Evolutionary conservation across 2,329 filamentous ascomycete genomes (phyloP).

Genomic region (Aureobasidium sp.): DNA sequence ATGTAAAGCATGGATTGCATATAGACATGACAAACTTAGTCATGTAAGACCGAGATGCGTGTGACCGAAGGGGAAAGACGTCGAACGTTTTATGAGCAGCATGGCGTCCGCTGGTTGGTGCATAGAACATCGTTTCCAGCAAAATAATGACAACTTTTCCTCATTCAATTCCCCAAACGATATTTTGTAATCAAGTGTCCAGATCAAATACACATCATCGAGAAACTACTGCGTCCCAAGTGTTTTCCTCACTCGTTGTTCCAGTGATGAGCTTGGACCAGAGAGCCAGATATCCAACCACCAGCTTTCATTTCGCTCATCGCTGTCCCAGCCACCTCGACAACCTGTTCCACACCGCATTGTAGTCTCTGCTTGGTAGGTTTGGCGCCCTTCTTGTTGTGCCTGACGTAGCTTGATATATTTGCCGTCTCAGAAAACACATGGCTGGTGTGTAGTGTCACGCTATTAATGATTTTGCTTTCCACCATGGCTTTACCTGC

Average conservation of each 20-base stretch:
- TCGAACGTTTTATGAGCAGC: conserved; percentile 11
- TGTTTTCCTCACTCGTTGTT: not conserved
- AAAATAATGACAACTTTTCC: conserved; percentile 14
- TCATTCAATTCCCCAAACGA: not conserved
- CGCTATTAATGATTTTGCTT: conserved; percentile 11
- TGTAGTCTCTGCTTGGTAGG: conserved; percentile 11
- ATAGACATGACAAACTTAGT: not conserved
- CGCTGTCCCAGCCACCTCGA: conserved; percentile 16
- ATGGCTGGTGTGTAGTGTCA: conserved; percentile 14
- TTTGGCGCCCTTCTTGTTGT: not conserved
- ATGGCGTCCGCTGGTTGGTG: conserved; percentile 9
- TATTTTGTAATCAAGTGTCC: not conserved
- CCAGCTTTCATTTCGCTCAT: conserved; percentile 5
- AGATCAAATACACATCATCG: not conserved
- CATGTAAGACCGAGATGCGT: conserved; percentile 13
- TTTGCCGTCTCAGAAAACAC: conserved; percentile 1
- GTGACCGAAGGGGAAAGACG: not conserved
- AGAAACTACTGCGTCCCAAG: not conserved
- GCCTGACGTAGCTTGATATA: conserved; percentile 14
- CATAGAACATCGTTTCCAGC: conserved; percentile 11
- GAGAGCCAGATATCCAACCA: not conserved
- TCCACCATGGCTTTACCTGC: not conserved
- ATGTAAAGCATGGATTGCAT: conserved; percentile 54
- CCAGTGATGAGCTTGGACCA: conserved; percentile 10
- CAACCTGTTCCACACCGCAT: conserved; percentile 12